Evolutionary conservation across 192 early-diverging fungal species (phyloP).

Genomic region (Podila minutissima): DNA sequence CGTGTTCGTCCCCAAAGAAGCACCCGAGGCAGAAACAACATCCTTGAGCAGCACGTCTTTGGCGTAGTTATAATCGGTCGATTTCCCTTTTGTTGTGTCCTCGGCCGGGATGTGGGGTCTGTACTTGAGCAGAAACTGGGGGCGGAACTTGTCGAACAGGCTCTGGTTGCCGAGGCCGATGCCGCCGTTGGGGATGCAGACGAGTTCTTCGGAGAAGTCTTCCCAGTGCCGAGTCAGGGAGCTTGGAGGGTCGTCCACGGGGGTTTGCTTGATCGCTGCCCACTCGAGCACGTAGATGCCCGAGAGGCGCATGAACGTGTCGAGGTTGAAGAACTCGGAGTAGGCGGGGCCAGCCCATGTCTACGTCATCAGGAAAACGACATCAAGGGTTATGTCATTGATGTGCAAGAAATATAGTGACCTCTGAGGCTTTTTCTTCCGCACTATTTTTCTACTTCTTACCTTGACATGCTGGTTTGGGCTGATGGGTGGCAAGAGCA

Average conservation of each 20-base stretch:
- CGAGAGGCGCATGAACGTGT: constrained; percentile 16
- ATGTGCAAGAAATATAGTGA: too few relatives aligned
- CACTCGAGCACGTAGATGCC: constrained; percentile 36
- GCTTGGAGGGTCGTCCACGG: constrained; percentile 2
- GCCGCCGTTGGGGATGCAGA: constrained; percentile 41
- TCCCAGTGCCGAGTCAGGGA: constrained; percentile 18
- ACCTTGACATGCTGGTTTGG: constrained; percentile 48
- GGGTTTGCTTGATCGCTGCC: constrained; percentile 47
- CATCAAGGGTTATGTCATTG: too few relatives aligned
- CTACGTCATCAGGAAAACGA: background rate
- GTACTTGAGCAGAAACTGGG: constrained; percentile 42
- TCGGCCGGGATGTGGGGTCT: background rate
- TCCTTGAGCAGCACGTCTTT: constrained; percentile 38
- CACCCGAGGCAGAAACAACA: background rate
- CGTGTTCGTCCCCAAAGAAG: background rate
- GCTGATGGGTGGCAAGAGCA: constrained; percentile 40
- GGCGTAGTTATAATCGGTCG: constrained; percentile 16
- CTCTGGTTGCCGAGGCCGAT: constrained; percentile 32
- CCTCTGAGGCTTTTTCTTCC: too few relatives aligned
- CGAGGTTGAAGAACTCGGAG: constrained; percentile 43
- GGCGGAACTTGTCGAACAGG: constrained; percentile 43
- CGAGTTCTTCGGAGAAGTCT: constrained; percentile 31
- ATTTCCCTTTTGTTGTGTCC: constrained; percentile 23
- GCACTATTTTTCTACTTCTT: background rate
- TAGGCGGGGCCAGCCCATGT: constrained; percentile 18